These are phyloP conservation scores for Eurotiales sp. DNA, from an alignment of 2,329 filamentous ascomycete genomes.

Conservation along the genomic window DNA sequence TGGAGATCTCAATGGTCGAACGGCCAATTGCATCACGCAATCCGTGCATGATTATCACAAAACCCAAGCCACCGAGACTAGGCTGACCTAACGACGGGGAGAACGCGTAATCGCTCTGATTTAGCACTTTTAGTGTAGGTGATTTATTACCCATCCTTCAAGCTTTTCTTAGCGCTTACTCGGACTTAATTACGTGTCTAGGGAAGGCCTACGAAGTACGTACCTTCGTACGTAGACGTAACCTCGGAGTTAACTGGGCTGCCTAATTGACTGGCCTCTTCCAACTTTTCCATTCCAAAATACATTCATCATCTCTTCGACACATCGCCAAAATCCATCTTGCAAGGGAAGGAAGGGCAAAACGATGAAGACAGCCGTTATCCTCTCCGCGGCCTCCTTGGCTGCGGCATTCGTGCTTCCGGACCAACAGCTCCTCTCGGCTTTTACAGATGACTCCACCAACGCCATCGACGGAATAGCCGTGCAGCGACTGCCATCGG, in stretches of 20 bases:
- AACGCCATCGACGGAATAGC: no score
- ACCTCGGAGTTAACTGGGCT: no score
- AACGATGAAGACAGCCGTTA: slow-evolving; percentile 44
- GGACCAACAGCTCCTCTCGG: slow-evolving; percentile 37
- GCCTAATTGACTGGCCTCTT: background rate
- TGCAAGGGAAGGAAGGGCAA: background rate
- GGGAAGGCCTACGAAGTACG: background rate
- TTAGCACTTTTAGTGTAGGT: background rate
- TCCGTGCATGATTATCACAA: background rate
- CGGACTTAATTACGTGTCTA: background rate
- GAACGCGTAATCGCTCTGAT: background rate
- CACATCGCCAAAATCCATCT: background rate
- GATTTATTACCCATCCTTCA: background rate
- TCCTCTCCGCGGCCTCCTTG: slow-evolving; percentile 45
- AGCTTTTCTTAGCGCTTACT: background rate
- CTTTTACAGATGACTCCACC: slow-evolving; percentile 24
- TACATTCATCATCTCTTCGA: background rate
- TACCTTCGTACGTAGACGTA: no score
- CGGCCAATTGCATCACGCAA: background rate
- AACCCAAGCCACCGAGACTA: background rate
- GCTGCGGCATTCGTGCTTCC: slow-evolving; percentile 49
- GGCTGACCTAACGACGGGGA: background rate
- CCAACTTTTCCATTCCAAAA: background rate
- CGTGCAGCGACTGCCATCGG: background rate
- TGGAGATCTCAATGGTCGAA: no score